Conservation (phyloP, 345 rosid species). For the Microcos paniculata region DNA sequence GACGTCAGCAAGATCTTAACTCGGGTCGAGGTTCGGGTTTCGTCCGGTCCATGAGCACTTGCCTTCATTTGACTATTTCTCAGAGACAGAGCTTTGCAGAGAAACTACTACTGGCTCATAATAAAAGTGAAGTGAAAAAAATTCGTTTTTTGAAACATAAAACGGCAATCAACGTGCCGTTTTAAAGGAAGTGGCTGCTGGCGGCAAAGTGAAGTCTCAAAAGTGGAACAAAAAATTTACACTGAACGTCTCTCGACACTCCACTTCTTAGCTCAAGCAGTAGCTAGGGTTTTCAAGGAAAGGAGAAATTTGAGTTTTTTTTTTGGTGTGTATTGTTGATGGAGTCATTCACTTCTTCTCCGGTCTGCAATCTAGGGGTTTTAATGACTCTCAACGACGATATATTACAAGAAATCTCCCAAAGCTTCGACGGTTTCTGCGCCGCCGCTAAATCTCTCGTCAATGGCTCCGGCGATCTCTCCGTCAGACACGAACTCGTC, state of each 20-base stretch:
- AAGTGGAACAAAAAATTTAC: not conserved
- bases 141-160: not conserved
- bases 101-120: not conserved
- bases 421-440: conserved; percentile 60
- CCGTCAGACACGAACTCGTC: conserved; percentile 42
- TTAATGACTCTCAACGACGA: conserved; percentile 50
- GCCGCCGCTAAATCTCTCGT: conserved; percentile 56
- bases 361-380: conserved; percentile 42
- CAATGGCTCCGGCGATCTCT: conserved; percentile 39
- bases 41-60: conserved; percentile 11
- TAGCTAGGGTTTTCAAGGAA: conserved; percentile 9
- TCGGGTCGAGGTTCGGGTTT: conserved; percentile 22
- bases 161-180: conserved; percentile 1
- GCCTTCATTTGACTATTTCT: not conserved
- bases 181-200: conserved; percentile 2
- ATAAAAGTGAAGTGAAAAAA: not conserved
- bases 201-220: conserved; percentile 10
- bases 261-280: not conserved
- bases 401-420: conserved; percentile 52
- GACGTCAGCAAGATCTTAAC: conserved; percentile 60
- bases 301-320: not conserved
- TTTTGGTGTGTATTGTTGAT: conserved; percentile 18
- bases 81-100: not conserved
- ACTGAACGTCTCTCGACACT: not conserved
- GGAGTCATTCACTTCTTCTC: conserved; percentile 42